Evolutionary conservation across 2,329 filamentous ascomycete genomes (phyloP).

Genomic region (Myotisia sp.): DNA sequence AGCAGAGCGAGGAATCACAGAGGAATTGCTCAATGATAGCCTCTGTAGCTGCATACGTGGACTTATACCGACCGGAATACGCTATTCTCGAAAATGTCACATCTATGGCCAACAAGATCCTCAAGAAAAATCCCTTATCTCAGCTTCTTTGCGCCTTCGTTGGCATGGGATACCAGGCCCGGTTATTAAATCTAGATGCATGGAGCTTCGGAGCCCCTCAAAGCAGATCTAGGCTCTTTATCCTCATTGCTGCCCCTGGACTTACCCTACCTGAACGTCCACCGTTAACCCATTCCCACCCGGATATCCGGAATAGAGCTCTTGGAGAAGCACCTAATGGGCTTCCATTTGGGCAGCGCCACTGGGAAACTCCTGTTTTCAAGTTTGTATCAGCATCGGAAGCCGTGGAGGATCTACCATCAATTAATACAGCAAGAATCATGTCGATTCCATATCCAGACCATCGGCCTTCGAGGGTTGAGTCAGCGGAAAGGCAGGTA

Average conservation of each 20-base stretch:
- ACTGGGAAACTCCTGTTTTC: conserved; percentile 41
- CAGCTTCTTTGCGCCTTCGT: conserved; percentile 61
- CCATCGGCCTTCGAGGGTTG: conserved; percentile 41
- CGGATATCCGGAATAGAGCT: conserved; percentile 21
- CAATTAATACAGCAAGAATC: conserved; percentile 46
- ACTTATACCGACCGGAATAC: conserved; percentile 61
- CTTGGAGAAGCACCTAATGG: conserved; percentile 49
- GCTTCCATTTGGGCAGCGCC: conserved; percentile 43
- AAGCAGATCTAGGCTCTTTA: conserved; percentile 51
- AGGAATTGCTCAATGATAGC: conserved; percentile 66
- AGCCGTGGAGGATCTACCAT: conserved; percentile 47
- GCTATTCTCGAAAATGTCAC: conserved; percentile 65
- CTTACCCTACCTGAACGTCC: conserved; percentile 43
- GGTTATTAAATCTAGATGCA: conserved; percentile 53
- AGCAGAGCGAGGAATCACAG: conserved; percentile 40
- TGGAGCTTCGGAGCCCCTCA: conserved; percentile 57
- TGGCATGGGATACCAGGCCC: conserved; percentile 61
- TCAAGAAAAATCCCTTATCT: conserved; percentile 50
- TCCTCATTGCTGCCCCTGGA: conserved; percentile 56
- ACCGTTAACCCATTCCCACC: conserved; percentile 49
- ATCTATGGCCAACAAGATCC: conserved; percentile 43
- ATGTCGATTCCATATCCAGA: conserved; percentile 54
- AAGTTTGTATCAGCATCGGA: conserved; percentile 39
- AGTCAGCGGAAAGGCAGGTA: conserved; percentile 27
- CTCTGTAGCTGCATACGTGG: conserved; percentile 59